A percentile compares a stretch with the other conserved stretches of the same genome.
Conservation (phyloP, 129 eudicot species). For the Tagetes erecta region DNA sequence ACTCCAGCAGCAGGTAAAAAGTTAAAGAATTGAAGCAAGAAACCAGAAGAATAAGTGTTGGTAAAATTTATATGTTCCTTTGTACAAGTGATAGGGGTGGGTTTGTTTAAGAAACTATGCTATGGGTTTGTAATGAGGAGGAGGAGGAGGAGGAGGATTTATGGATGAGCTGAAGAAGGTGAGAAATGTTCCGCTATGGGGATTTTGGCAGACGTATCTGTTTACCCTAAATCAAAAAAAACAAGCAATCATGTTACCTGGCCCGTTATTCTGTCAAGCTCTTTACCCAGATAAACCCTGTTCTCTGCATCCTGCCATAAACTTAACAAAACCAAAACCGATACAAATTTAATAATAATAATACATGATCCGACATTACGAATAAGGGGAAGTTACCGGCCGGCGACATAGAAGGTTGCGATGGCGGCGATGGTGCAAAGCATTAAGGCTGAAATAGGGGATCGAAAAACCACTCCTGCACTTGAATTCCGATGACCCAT, state of each 20-base stretch:
- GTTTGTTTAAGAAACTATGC: too few species aligned
- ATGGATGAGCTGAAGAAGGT: too few species aligned
- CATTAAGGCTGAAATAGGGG: constrained; percentile 73
- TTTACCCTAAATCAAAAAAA: too few species aligned
- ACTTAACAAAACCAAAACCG: constrained; percentile 36
- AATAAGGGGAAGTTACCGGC: constrained; percentile 46
- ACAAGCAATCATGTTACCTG: constrained; percentile 47
- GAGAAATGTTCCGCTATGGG: too few species aligned
- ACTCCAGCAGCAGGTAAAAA: constrained; percentile 2
- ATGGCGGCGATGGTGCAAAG: constrained; percentile 79
- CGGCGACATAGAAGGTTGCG: constrained; percentile 90
- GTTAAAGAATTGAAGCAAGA: constrained; percentile 8
- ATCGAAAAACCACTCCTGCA: constrained; percentile 56
- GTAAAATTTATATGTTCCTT: too few species aligned
- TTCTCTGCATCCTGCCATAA: constrained; percentile 93
- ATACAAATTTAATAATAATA: neutral
- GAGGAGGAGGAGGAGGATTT: too few species aligned
- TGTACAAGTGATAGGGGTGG: too few species aligned
- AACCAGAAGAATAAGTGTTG: neutral
- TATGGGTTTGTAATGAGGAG: too few species aligned
- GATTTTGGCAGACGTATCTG: too few species aligned
- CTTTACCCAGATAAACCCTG: constrained; percentile 72
- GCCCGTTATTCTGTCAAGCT: constrained; percentile 89
- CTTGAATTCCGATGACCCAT: constrained; percentile 51
- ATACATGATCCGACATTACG: neutral